phyloP scores from a whole-genome alignment of 2,329 filamentous ascomycete genomes.

The Ophiocordyceps unilateralis region DNA sequence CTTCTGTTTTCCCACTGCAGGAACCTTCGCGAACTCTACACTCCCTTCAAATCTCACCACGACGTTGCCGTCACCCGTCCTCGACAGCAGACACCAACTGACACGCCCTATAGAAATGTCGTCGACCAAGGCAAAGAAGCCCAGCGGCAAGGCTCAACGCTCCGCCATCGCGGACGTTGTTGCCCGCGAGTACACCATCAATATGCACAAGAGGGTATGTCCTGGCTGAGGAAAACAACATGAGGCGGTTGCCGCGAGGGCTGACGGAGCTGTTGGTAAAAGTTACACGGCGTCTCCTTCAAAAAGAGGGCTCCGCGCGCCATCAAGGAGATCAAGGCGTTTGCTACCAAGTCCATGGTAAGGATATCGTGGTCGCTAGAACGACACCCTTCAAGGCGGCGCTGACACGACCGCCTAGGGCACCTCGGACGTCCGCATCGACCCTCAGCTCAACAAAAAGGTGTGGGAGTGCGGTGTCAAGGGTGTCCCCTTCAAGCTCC shows the following conservation, averaged over 20 bases:
- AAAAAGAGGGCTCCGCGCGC: conserved; percentile 98
- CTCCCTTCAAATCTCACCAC: not conserved
- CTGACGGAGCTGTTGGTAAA: conserved; percentile 9
- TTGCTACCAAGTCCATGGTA: conserved; percentile 94
- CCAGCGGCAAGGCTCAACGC: conserved; percentile 35
- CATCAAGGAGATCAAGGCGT: conserved; percentile 98
- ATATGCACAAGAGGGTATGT: conserved; percentile 82
- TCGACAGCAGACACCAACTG: conserved; percentile 3
- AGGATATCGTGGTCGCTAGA: conserved; percentile 16
- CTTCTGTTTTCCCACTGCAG: conserved; percentile 2
- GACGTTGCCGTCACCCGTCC: not conserved
- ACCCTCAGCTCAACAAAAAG: conserved; percentile 99
- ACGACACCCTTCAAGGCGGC: not conserved
- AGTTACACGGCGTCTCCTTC: conserved; percentile 96
- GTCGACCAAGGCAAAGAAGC: conserved; percentile 20
- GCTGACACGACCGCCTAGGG: conserved; percentile 39
- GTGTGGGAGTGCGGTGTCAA: conserved; percentile 99
- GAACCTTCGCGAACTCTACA: too few species aligned
- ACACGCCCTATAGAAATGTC: conserved; percentile 21
- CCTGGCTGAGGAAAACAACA: not conserved
- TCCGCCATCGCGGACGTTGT: conserved; percentile 99
- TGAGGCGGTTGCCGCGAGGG: not conserved
- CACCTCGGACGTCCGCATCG: conserved; percentile 90
- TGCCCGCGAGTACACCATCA: conserved; percentile 99
- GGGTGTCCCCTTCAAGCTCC: conserved; percentile 93